Evolutionary conservation across 371 early-diverging fungal genomes (phyloP).

Genomic region (Zychaea mexicana): DNA sequence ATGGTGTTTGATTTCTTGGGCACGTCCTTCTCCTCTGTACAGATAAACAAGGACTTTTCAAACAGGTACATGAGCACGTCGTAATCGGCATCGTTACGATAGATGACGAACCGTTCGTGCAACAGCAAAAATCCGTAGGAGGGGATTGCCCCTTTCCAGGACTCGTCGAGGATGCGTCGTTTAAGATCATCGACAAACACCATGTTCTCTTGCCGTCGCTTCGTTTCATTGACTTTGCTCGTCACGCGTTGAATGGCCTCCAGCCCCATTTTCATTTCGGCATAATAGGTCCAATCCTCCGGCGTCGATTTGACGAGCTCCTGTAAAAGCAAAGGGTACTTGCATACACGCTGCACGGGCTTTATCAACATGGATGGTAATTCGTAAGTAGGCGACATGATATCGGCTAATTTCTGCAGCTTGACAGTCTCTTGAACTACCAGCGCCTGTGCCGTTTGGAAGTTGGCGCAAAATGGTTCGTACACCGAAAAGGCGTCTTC

Average conservation of each 20-base stretch:
- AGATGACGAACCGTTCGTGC: slow-evolving; percentile 81
- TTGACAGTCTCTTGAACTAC: slow-evolving; percentile 47
- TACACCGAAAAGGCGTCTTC: slow-evolving; percentile 91
- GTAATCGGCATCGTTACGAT: slow-evolving; percentile 74
- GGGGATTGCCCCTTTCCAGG: slow-evolving; percentile 14
- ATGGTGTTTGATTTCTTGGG: slow-evolving; percentile 41
- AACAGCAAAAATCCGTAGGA: slow-evolving; percentile 59
- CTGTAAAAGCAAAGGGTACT: slow-evolving; percentile 89
- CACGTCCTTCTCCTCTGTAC: slow-evolving; percentile 69
- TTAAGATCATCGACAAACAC: slow-evolving; percentile 73
- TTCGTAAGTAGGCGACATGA: slow-evolving; percentile 83
- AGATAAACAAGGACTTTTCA: slow-evolving; percentile 86
- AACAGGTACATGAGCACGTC: slow-evolving; percentile 87
- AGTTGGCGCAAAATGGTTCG: slow-evolving; percentile 93
- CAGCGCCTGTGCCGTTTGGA: slow-evolving; percentile 70
- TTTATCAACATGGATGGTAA: slow-evolving; percentile 93
- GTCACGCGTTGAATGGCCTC: slow-evolving; percentile 84
- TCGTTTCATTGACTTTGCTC: slow-evolving; percentile 88
- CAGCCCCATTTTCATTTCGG: slow-evolving; percentile 80
- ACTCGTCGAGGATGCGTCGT: slow-evolving; percentile 57
- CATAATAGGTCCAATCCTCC: slow-evolving; percentile 63
- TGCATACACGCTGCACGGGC: slow-evolving; percentile 96
- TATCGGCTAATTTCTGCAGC: slow-evolving; percentile 55
- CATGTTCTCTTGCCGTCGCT: slow-evolving; percentile 84
- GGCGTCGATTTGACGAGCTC: slow-evolving; percentile 82